phyloP scores from a whole-genome alignment of 768 basidiomycete genomes.

The Podaxis sp. region DNA sequence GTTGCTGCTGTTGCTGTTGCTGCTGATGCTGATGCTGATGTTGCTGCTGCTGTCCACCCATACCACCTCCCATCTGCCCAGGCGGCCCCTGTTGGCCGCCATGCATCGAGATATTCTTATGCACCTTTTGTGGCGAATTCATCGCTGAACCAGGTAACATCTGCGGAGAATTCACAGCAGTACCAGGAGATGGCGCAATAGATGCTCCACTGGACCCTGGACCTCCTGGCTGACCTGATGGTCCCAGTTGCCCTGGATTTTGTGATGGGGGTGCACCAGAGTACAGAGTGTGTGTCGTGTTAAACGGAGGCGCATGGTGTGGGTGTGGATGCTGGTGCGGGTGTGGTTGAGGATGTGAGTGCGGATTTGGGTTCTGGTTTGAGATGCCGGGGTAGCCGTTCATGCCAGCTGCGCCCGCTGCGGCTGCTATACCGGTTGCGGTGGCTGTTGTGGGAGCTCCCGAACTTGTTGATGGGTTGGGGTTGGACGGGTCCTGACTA shows the following conservation, averaged over 20 bases:
- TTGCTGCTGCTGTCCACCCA: constrained; percentile 16
- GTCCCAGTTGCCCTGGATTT: neutral
- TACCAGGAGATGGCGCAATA: constrained; percentile 22
- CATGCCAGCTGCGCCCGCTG: neutral
- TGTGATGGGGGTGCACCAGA: neutral
- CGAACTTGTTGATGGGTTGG: too few species aligned
- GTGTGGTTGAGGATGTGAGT: neutral
- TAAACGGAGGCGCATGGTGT: neutral
- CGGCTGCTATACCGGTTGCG: constrained; percentile 6
- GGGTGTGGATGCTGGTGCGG: neutral
- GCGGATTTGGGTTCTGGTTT: neutral
- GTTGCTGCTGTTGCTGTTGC: constrained; percentile 19
- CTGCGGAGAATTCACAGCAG: constrained; percentile 41
- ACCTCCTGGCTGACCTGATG: constrained; percentile 9
- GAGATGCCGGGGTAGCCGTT: neutral
- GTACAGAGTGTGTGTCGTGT: constrained; percentile 40
- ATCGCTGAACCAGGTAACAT: constrained; percentile 45
- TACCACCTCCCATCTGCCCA: constrained; percentile 12
- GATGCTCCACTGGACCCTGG: constrained; percentile 34
- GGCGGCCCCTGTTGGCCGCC: constrained; percentile 15
- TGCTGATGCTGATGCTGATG: constrained; percentile 31
- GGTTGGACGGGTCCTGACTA: constrained; percentile 6
- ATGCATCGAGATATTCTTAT: constrained; percentile 44
- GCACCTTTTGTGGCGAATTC: constrained; percentile 59
- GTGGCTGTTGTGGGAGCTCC: constrained; percentile 13